Evolutionary conservation across 75 land plant genomes (phyloP).

Genomic region (Adiantum capillusveneris): DNA sequence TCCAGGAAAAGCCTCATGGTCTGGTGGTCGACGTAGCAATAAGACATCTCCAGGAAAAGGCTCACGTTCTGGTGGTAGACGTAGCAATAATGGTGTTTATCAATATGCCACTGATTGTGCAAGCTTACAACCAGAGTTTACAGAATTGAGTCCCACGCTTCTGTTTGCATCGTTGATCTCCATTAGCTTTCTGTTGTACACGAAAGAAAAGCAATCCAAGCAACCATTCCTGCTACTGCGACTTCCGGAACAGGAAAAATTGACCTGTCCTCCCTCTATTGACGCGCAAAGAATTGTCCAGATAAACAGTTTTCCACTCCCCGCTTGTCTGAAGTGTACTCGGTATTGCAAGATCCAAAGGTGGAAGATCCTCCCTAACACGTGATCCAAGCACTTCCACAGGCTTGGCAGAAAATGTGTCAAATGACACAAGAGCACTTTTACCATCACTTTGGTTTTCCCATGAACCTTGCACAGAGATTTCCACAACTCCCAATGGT

Average conservation of each 20-base stretch:
- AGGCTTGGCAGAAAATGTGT: constrained; percentile 15
- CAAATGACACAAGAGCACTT: constrained; percentile 16
- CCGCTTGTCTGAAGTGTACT: constrained; percentile 7
- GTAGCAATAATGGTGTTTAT: too few relatives aligned
- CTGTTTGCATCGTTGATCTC: too few relatives aligned
- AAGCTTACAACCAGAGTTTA: too few relatives aligned
- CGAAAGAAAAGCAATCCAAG: too few relatives aligned
- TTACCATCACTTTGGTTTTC: constrained; percentile 15
- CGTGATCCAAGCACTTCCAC: constrained; percentile 15
- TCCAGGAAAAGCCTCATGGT: too few relatives aligned
- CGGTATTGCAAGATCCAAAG: constrained; percentile 12
- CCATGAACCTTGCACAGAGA: constrained; percentile 26
- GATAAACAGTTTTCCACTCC: constrained; percentile 20
- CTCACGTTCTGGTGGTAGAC: too few relatives aligned
- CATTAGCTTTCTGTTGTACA: too few relatives aligned
- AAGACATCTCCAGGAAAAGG: too few relatives aligned
- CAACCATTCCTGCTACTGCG: too few relatives aligned
- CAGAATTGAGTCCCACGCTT: too few relatives aligned
- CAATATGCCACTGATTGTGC: too few relatives aligned
- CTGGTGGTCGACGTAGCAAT: too few relatives aligned
- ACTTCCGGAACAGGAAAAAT: constrained; percentile 18
- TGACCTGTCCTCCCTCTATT: constrained; percentile 17
- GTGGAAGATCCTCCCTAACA: constrained; percentile 20
- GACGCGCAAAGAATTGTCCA: constrained; percentile 19
- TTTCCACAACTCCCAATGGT: constrained; percentile 22